Evolutionary conservation across 495 filamentous ascomycete species (phyloP).

Genomic region (Lepraria neglecta): DNA sequence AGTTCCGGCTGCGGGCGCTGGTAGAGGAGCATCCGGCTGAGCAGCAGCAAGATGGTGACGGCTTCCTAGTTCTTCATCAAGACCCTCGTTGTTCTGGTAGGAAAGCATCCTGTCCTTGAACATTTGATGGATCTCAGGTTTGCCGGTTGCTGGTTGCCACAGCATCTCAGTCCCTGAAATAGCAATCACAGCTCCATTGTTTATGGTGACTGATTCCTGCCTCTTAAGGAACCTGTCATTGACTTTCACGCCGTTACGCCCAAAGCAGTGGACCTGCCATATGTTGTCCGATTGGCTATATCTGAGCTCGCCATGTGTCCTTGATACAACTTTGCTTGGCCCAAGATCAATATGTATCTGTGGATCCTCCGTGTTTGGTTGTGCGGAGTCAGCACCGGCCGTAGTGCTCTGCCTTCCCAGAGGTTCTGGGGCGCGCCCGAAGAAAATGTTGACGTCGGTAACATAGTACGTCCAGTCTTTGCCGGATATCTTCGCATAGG

Average conservation of each 20-base stretch:
- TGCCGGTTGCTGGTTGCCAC: conserved; percentile 76
- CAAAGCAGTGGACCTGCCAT: conserved; percentile 82
- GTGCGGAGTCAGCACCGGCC: conserved; percentile 38
- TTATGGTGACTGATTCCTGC: conserved; percentile 56
- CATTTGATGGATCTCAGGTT: conserved; percentile 52
- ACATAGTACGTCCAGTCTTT: conserved; percentile 94
- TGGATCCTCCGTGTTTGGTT: conserved; percentile 39
- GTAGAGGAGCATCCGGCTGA: conserved; percentile 18
- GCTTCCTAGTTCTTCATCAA: conserved; percentile 42
- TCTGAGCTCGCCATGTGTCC: conserved; percentile 77
- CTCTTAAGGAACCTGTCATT: conserved; percentile 63
- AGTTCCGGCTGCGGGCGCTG: conserved; percentile 11
- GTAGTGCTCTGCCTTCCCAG: conserved; percentile 36
- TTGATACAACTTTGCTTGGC: conserved; percentile 84
- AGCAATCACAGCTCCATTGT: conserved; percentile 82
- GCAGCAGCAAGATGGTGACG: conserved; percentile 38
- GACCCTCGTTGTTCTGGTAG: conserved; percentile 24
- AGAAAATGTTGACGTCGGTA: conserved; percentile 68
- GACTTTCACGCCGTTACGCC: conserved; percentile 81
- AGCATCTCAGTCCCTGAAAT: conserved; percentile 94
- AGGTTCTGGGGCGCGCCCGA: conserved; percentile 73
- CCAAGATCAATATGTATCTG: conserved; percentile 86
- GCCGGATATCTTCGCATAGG: conserved; percentile 90
- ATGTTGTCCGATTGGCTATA: conserved; percentile 61
- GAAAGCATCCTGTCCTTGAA: conserved; percentile 45